Conservation (phyloP, 768 basidiomycete genomes). For the Pisolithus albus region DNA sequence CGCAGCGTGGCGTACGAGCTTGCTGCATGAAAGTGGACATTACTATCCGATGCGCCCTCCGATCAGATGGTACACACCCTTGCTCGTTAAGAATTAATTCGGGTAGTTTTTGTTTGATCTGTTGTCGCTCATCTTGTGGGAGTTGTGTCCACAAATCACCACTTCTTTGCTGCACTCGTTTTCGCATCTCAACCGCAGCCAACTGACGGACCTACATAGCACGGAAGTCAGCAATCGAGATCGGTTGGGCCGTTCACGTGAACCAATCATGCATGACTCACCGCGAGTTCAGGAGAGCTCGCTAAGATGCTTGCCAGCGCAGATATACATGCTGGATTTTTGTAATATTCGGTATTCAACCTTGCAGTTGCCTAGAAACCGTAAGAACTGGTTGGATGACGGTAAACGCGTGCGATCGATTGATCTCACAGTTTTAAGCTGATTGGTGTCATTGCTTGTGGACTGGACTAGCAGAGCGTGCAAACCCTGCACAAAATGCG, state of each 20-base stretch:
- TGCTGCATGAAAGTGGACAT: constrained; percentile 38
- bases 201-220: constrained; percentile 81
- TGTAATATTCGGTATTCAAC: constrained; percentile 91
- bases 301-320: constrained; percentile 84
- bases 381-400: constrained; percentile 4
- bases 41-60: neutral
- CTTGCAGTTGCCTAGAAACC: constrained; percentile 73
- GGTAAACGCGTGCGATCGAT: constrained; percentile 21
- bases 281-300: constrained; percentile 75
- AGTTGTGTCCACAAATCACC: constrained; percentile 78
- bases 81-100: constrained; percentile 70
- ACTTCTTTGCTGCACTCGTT: constrained; percentile 77
- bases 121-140: constrained; percentile 57
- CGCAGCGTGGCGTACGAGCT: constrained; percentile 86
- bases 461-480: constrained; percentile 83
- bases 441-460: constrained; percentile 73
- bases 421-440: constrained; percentile 77
- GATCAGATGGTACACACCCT: constrained; percentile 44
- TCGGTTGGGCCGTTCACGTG: constrained; percentile 4
- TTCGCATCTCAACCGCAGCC: constrained; percentile 92
- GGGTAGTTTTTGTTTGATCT: constrained; percentile 82
- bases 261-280: constrained; percentile 37
- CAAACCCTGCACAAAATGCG: constrained; percentile 69
- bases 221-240: neutral
- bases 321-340: constrained; percentile 82